Conservation (phyloP, 805 yeast genomes). For the Candida jianshihensis region DNA sequence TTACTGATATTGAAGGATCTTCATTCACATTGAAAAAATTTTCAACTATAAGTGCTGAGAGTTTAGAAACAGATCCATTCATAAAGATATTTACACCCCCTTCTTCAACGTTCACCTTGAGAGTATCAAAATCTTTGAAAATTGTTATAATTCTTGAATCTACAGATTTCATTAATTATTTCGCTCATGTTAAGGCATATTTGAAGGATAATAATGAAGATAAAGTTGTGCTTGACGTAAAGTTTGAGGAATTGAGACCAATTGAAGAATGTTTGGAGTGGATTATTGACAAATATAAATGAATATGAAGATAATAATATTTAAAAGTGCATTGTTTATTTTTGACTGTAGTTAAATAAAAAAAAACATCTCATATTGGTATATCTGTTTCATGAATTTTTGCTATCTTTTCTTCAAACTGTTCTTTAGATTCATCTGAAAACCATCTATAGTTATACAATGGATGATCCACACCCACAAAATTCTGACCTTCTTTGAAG, state of each 20-base stretch:
- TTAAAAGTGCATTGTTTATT: not conserved
- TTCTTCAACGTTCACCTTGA: constrained; percentile 27
- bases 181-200: constrained; percentile 10
- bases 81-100: constrained; percentile 15
- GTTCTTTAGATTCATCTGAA: not conserved
- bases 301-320: not conserved
- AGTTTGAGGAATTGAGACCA: constrained; percentile 44
- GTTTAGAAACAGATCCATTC: constrained; percentile 11
- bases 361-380: not conserved
- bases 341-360: not conserved
- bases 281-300: constrained; percentile 29
- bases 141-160: constrained; percentile 13
- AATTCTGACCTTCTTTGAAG: not conserved
- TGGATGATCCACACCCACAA: constrained; percentile 1
- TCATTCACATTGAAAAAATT: constrained; percentile 13
- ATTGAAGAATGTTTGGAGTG: constrained; percentile 51
- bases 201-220: constrained; percentile 23
- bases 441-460: constrained; percentile 2
- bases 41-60: constrained; percentile 10
- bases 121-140: constrained; percentile 4
- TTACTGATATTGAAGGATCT: constrained; percentile 4
- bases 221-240: constrained; percentile 35
- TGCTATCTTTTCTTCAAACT: constrained; percentile 1
- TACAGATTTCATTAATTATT: constrained; percentile 17
- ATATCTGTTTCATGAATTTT: constrained; percentile 1